Base-by-base conservation (phyloP, 208 protist species). In the Kentomonas sorsogonicus region DNA sequence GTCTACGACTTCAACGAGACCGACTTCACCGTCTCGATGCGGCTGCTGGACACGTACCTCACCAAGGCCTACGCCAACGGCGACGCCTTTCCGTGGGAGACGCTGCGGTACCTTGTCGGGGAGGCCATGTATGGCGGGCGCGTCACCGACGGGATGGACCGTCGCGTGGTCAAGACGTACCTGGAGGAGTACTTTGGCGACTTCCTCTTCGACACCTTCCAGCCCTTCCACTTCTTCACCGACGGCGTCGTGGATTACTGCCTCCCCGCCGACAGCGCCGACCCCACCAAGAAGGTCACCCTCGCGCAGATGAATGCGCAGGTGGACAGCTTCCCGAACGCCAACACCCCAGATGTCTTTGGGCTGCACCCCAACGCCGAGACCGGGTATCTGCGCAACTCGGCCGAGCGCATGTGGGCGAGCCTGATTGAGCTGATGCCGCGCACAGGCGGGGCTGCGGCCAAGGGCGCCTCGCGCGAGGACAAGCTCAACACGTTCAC, bases 1-100 rank as follows among this genome's bases (percentile, higher is more conserved):
- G 52, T 89, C 4, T 99, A 99, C 72, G 98, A 99, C 76, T 99
- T 99, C 83, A 99, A 99, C 83, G 97, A 98, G 70, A 98, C 96
- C 11, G 98, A 99, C 74, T 99, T 99, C 74, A 84, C 80, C 20
- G 91, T 99, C 11, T 99, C 97, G n/a, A 89, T 98, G 74, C 78
- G 80, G 33, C 76, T 99, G 16, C 60, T 99, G 7, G 80, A 93
- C 53, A 99, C 96, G 44, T 99, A 99, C 67, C 71, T 99, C 23
- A 97, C 87, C 30, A 99, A 99, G 78, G 96, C 97, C 3, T 79
- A 85, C 63, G 43, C 79, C 29, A 98, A 98, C 70, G 68, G 76
- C 29, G 96, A 98, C 70, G 72, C 77, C 46, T 96, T 99, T 39
- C 98, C 98, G 51, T 99, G 98, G 98, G 93, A 92, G 26, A 98